Evolutionary conservation across 495 filamentous ascomycete genomes (phyloP), one percentile per base, ranked within the genome.

Genomic region (Podospora comata): DNA sequence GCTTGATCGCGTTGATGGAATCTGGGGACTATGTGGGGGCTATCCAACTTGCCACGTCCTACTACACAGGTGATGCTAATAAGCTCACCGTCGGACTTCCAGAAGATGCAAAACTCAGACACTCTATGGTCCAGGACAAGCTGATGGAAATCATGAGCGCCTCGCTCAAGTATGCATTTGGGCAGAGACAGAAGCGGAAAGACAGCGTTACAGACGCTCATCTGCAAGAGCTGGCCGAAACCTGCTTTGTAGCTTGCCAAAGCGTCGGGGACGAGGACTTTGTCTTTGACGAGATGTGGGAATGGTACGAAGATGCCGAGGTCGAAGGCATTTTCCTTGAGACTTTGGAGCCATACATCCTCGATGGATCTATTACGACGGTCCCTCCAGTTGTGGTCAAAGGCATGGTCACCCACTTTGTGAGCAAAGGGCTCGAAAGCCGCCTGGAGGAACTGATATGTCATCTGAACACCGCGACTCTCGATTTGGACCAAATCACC

Each of bases 391-490:
- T 84, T 4, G 91, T 94, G 19, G 86, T 97, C 63, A 97, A 99
- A 75, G 87, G 90, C 62, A 84, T 98, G 71, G 90, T 97, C 39
- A 83, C 84, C 11, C 87, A 95, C 73, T 97, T 90, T 74, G 88
- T 92, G 18, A 85, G 79, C 55, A 89, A 87, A 69, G 90, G 90
- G 48, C 84, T 86, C 62, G 88, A 91, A 70, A 85, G 84, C 66
- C 86, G 89, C 16, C 80, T 99, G n/a, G 96, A 99, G 79, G 94
- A 97, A 76, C 89, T 98, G 74, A 90, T 99, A 23, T 98, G 96
- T 71, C 88, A 93, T 62, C 88, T 99, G 78, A 91, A 97, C 72
- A 94, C 95, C 0, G 81, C 85, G 9, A 97, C 92, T 4, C 89
- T 98, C 79, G 95, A 99, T 72, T 90, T 98, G 73, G 93, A 99